These are phyloP conservation scores for Pichia deserticola DNA, from an alignment of 805 yeast species.

Conservation along the genomic window DNA sequence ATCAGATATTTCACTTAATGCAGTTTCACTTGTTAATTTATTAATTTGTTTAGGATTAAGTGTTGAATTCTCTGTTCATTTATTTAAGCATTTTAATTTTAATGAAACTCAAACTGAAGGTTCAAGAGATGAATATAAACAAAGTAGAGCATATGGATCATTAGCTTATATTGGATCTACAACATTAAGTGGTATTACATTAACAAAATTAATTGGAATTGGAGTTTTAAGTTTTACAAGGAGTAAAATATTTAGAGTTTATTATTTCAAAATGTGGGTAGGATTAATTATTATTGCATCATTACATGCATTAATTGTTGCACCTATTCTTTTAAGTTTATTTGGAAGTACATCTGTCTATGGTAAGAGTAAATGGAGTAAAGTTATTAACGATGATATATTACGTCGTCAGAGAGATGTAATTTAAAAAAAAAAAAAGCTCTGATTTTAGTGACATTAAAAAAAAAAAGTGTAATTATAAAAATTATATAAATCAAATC, in stretches of 20 bases:
- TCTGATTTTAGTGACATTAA: too few relatives aligned
- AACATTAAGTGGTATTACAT: constrained; percentile 82
- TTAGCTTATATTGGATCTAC: constrained; percentile 80
- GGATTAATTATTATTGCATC: constrained; percentile 71
- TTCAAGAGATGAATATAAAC: constrained; percentile 3
- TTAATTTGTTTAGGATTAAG: constrained; percentile 90
- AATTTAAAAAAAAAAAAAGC: too few relatives aligned
- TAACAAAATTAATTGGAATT: constrained; percentile 87
- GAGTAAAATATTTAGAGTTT: constrained; percentile 83
- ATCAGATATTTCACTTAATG: constrained; percentile 74
- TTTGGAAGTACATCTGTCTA: constrained; percentile 33
- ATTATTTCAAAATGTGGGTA: constrained; percentile 94
- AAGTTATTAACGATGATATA: neutral
- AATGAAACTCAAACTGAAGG: constrained; percentile 5
- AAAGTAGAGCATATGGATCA: constrained; percentile 44
- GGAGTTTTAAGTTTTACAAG: constrained; percentile 77
- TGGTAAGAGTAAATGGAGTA: constrained; percentile 4
- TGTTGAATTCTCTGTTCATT: constrained; percentile 88
- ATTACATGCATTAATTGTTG: constrained; percentile 65
- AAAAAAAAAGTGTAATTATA: too few relatives aligned
- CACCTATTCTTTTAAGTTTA: constrained; percentile 66
- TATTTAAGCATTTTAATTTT: constrained; percentile 66
- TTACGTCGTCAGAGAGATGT: neutral
- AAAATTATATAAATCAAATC: too few relatives aligned
- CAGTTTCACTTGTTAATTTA: constrained; percentile 81